Percentiles rank a stretch among this genome's conserved stretches.
These are phyloP conservation scores for Lagerstroemia speciosa DNA, from an alignment of 345 rosid genomes.

Conservation along the genomic window DNA sequence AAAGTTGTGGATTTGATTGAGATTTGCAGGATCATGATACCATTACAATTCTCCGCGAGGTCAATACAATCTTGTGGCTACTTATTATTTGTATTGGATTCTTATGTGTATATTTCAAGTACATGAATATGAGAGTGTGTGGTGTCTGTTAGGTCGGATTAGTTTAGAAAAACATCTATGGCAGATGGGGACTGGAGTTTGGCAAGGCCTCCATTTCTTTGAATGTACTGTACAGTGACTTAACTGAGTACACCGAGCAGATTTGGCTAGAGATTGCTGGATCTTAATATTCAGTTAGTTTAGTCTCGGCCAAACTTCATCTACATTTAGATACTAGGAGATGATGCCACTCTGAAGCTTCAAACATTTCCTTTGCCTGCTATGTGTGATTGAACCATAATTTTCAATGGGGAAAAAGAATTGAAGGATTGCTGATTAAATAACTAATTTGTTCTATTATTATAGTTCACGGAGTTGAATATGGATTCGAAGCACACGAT, in stretches of 20 bases:
- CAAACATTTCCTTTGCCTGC: background rate
- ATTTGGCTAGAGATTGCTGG: background rate
- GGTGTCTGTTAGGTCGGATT: background rate
- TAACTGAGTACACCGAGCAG: background rate
- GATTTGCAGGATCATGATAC: too few relatives aligned
- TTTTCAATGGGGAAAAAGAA: too few relatives aligned
- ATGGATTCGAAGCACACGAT: slow-evolving; percentile 95
- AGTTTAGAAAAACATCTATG: background rate
- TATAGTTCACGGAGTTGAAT: slow-evolving; percentile 81
- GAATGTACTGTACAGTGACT: background rate
- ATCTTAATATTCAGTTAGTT: background rate
- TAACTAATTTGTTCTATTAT: slow-evolving; percentile 1
- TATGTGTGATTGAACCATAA: background rate
- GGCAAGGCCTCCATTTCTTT: background rate
- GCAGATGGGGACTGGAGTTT: too few relatives aligned
- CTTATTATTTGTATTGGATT: too few relatives aligned
- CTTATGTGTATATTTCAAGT: too few relatives aligned
- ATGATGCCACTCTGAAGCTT: background rate
- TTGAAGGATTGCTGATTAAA: too few relatives aligned
- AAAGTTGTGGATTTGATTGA: too few relatives aligned
- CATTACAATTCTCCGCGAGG: too few relatives aligned
- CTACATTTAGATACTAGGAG: background rate
- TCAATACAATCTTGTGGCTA: too few relatives aligned
- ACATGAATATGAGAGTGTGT: too few relatives aligned
- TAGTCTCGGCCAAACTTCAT: background rate